phyloP scores from a whole-genome alignment of 495 filamentous ascomycete species.

The Parathielavia hyrcaniae region DNA sequence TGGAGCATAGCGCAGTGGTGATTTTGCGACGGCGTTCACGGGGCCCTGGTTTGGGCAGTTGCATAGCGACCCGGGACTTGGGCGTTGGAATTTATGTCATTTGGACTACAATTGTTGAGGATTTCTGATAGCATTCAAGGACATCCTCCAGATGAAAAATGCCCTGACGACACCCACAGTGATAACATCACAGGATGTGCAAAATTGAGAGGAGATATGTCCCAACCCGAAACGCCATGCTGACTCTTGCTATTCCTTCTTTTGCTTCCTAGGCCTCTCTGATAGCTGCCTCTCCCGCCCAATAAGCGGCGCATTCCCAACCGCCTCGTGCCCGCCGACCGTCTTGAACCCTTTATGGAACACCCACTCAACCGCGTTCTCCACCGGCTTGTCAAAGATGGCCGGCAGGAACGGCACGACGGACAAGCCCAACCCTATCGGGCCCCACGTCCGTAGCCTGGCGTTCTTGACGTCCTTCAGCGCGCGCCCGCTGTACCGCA shows the following conservation, averaged over 20 bases:
- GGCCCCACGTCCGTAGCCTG: conserved; percentile 71
- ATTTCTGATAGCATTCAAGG: too few relatives aligned
- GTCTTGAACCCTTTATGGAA: conserved; percentile 73
- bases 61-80: background rate
- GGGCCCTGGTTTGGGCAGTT: background rate
- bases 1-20: conserved; percentile 24
- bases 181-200: too few relatives aligned
- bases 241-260: conserved; percentile 33
- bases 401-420: conserved; percentile 85
- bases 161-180: too few relatives aligned
- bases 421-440: conserved; percentile 83
- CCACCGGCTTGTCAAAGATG: conserved; percentile 89
- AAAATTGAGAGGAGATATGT: background rate
- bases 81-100: background rate
- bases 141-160: too few relatives aligned
- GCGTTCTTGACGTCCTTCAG: conserved; percentile 73
- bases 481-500: conserved; percentile 75
- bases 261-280: conserved; percentile 52
- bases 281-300: conserved; percentile 51
- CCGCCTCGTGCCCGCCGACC: conserved; percentile 57
- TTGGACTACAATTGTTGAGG: background rate
- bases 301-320: conserved; percentile 47
- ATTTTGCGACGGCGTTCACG: background rate
- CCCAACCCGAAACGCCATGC: background rate
- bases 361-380: conserved; percentile 78